Evolutionary conservation across 208 protist species (phyloP), one percentile per base, ranked within the genome.

Genomic region (Dictyostelium gargantuum): DNA sequence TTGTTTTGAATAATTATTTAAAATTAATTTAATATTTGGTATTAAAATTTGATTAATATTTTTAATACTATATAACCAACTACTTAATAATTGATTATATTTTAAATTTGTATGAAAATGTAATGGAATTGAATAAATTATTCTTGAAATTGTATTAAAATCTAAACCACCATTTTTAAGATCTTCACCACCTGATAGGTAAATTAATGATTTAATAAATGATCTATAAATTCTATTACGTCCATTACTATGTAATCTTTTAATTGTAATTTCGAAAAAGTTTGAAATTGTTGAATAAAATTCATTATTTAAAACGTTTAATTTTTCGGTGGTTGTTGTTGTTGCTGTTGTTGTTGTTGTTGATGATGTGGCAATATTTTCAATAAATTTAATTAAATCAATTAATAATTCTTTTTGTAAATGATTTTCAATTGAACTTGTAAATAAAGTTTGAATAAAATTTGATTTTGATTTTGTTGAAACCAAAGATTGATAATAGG

Each of bases 101-200:
- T 89, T 52, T 32, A 50, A 6, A 35, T 56, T 4, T 35, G 26
- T 44, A 54, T 79, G 66, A 54, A 79, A 68, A 19, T 58, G 48
- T 8, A 89, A 68, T 38, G 82, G 82, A 42, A 89, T 48, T 26
- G 32, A 42, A 52, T 50, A 79, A 11, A 89, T 40, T 1, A 89
- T 38, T 46, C 52, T 89, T 38, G 40, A 68, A 17, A 61, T 56
- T 26, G 66, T 89, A 3, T 44, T 8, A 52, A 68, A 89, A 21
- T 11, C 6, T 54, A 21, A 10, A 42, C 15, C 11, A 2, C 2
- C 6, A 56, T 23, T 23, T 2, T 32, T 1, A 35, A 8, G 15
- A 66, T 13, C n/a, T 19, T 66, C 10, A 35, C n/a, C 11, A 66
- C 58, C 56, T 5, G 48, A 38, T n/a, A 77, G 40, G 29, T 52